Percentiles rank a stretch among this genome's conserved stretches.
Conservation (phyloP, 202 grass and related monocot genomes). For the Musa balbisiana region DNA sequence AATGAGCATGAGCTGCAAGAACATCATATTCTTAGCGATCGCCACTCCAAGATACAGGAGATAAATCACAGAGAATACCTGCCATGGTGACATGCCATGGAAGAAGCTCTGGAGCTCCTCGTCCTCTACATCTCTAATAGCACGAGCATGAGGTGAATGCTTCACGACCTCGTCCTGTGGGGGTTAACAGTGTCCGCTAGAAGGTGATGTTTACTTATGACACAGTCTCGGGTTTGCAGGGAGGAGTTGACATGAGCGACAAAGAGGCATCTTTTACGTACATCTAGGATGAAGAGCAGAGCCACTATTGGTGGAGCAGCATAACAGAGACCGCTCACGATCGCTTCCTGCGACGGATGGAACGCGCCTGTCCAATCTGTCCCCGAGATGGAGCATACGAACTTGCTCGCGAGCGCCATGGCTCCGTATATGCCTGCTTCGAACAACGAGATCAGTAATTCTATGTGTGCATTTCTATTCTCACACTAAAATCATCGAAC, state of each 20-base stretch:
- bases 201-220: too few species aligned
- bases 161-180: constrained; percentile 93
- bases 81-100: constrained; percentile 95
- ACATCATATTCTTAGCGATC: too few species aligned
- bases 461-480: neutral
- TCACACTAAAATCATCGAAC: neutral
- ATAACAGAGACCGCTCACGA: constrained; percentile 75
- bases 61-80: constrained; percentile 29
- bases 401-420: constrained; percentile 70
- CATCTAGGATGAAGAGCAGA: constrained; percentile 83
- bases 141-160: constrained; percentile 90
- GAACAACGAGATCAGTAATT: neutral
- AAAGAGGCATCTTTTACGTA: constrained; percentile 15
- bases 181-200: too few species aligned
- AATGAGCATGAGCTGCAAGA: constrained; percentile 65
- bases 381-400: constrained; percentile 74
- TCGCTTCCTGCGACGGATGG: constrained; percentile 58
- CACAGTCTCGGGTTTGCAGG: too few species aligned
- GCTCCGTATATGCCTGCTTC: constrained; percentile 61
- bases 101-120: constrained; percentile 94
- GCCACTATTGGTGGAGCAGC: constrained; percentile 88
- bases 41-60: neutral
- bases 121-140: constrained; percentile 92
- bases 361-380: constrained; percentile 63
- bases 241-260: neutral